A percentile compares a stretch with the other conserved stretches of the same genome.
phyloP scores from a whole-genome alignment of 805 yeast species.

The Lachancea kluyveri region DNA sequence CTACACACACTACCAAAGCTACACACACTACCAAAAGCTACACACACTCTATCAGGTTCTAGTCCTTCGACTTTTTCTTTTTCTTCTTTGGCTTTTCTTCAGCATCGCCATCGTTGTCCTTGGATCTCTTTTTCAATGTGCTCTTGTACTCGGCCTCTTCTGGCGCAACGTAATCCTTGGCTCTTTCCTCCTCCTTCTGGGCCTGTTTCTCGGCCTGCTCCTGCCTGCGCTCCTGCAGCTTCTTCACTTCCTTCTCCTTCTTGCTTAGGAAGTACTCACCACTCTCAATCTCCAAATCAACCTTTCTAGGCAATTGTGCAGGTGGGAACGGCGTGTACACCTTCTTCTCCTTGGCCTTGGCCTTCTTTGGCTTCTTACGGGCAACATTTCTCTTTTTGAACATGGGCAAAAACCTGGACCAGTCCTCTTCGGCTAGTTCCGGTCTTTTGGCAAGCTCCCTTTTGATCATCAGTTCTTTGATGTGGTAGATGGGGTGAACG shows the following conservation, averaged over 20 bases:
- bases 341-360: slow-evolving; percentile 54
- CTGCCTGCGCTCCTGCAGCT: slow-evolving; percentile 68
- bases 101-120: slow-evolving; percentile 19
- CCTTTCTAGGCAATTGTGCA: slow-evolving; percentile 91
- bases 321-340: slow-evolving; percentile 99
- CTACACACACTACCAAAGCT: no score
- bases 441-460: slow-evolving; percentile 93
- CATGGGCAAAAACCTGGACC: slow-evolving; percentile 94
- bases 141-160: slow-evolving; percentile 58
- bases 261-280: slow-evolving; percentile 96
- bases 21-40: no score
- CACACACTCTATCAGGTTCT: no score
- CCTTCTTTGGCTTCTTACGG: slow-evolving; percentile 76
- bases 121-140: slow-evolving; percentile 30
- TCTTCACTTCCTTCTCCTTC: slow-evolving; percentile 68
- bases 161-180: slow-evolving; percentile 80
- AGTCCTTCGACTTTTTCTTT: slow-evolving; percentile 1
- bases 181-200: slow-evolving; percentile 61
- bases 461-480: slow-evolving; percentile 95
- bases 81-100: slow-evolving; percentile 7
- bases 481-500: slow-evolving; percentile 95
- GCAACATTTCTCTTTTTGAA: slow-evolving; percentile 96
- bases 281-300: slow-evolving; percentile 94
- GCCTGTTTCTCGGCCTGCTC: slow-evolving; percentile 68
- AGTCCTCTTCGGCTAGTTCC: slow-evolving; percentile 90